Percentiles rank a stretch among this genome's conserved stretches.
phyloP scores from a whole-genome alignment of 805 yeast species.

The Lachancea sp. region DNA sequence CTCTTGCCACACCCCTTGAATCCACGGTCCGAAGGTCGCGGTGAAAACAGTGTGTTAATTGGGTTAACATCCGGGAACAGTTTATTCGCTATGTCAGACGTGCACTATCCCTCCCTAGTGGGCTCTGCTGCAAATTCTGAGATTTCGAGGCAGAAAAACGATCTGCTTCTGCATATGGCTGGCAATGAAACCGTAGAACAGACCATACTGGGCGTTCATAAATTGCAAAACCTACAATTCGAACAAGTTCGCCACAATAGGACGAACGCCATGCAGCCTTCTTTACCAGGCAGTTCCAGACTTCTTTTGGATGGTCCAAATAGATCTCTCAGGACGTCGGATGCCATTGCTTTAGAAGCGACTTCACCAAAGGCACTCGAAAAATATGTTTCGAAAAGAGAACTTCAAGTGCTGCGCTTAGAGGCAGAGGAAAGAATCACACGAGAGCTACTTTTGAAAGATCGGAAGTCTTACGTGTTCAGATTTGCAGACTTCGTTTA shows the following conservation, averaged over 20 bases:
- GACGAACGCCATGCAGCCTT: conserved; percentile 4
- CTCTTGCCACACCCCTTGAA: conserved; percentile 64
- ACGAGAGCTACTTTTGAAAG: conserved; percentile 15
- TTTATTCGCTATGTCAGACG: conserved; percentile 84
- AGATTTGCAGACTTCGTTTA: conserved; percentile 28
- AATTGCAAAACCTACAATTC: conserved; percentile 12
- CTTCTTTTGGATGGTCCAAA: conserved; percentile 6
- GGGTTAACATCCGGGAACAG: conserved; percentile 56
- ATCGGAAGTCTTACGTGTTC: conserved; percentile 13
- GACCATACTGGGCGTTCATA: conserved; percentile 49
- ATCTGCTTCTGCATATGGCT: conserved; percentile 37
- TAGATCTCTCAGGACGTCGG: neutral
- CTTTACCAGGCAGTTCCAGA: conserved; percentile 13
- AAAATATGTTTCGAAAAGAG: conserved; percentile 24
- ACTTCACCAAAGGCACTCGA: conserved; percentile 15
- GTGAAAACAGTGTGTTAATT: conserved; percentile 47
- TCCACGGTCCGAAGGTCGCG: conserved; percentile 30
- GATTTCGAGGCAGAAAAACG: conserved; percentile 41
- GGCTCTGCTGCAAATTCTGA: conserved; percentile 70
- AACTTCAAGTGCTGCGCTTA: conserved; percentile 20
- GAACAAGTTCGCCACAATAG: conserved; percentile 13
- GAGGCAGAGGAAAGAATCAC: conserved; percentile 25
- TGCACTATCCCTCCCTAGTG: conserved; percentile 73
- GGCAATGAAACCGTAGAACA: conserved; percentile 35
- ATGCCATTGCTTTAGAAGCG: conserved; percentile 1